Conservation (phyloP, 345 rosid species). For the Lepidium sativum region DNA sequence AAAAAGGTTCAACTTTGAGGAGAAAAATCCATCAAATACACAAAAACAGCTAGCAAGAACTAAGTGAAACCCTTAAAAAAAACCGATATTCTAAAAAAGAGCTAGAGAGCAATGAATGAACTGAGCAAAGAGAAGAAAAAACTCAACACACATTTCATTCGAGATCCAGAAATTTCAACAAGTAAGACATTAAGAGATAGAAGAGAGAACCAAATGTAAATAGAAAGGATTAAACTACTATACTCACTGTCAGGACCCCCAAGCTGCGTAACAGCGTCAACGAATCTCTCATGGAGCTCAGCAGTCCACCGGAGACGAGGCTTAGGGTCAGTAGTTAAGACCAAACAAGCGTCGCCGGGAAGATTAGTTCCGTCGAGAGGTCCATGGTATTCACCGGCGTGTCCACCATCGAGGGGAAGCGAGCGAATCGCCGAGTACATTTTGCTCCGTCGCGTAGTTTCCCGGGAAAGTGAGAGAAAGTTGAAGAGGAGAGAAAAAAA, state of each 20-base stretch:
- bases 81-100: background rate
- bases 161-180: slow-evolving; percentile 12
- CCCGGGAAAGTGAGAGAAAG: slow-evolving; percentile 31
- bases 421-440: slow-evolving; percentile 80
- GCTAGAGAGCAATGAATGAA: background rate
- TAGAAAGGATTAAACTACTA: background rate
- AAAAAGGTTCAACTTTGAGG: background rate
- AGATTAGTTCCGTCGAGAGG: slow-evolving; percentile 57
- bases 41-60: background rate
- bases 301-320: slow-evolving; percentile 93
- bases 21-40: background rate
- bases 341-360: slow-evolving; percentile 74
- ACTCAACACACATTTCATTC: slow-evolving; percentile 11
- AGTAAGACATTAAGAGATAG: background rate
- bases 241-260: slow-evolving; percentile 90
- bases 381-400: slow-evolving; percentile 33
- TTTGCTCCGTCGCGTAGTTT: slow-evolving; percentile 19
- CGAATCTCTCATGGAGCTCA: slow-evolving; percentile 86
- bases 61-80: background rate
- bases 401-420: slow-evolving; percentile 47
- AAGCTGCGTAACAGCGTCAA: slow-evolving; percentile 85
- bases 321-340: slow-evolving; percentile 84
- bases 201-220: background rate
- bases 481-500: background rate
- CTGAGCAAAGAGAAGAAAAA: background rate